phyloP scores from a whole-genome alignment of 2,329 filamentous ascomycete genomes.

The Celoporthe dispersa region DNA sequence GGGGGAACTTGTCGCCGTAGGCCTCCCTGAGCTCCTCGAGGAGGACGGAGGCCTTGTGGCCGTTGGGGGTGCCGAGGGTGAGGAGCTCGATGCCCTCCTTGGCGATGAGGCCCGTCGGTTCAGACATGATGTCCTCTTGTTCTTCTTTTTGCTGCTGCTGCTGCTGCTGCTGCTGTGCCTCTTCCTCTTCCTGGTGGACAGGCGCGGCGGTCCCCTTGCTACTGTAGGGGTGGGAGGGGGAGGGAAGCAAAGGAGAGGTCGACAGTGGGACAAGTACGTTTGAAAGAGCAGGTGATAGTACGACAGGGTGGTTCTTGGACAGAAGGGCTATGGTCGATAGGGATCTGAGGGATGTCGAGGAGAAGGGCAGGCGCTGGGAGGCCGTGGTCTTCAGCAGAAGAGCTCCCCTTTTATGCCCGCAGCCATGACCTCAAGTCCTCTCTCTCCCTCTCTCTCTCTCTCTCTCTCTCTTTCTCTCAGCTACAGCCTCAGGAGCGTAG shows the following conservation, averaged over 20 bases:
- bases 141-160: neutral
- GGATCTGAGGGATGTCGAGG: neutral
- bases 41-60: conserved; percentile 62
- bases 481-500: neutral
- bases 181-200: neutral
- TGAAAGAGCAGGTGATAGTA: neutral
- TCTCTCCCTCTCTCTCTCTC: too few relatives aligned
- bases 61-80: conserved; percentile 60
- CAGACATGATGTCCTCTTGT: conserved; percentile 37
- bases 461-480: neutral
- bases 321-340: neutral
- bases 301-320: neutral
- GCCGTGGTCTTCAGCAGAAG: neutral
- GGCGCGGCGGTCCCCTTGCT: neutral
- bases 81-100: conserved; percentile 68
- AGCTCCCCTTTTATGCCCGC: neutral
- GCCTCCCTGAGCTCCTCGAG: conserved; percentile 70
- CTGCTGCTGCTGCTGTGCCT: neutral
- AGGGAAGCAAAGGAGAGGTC: neutral
- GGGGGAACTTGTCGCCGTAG: conserved; percentile 51
- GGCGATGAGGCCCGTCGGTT: conserved; percentile 62
- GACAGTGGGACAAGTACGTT: neutral
- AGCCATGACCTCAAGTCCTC: neutral
- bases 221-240: neutral
- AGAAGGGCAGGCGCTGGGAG: neutral